phyloP scores from a whole-genome alignment of 371 early-diverging fungal genomes.

The Actinomortierella ambigua region DNA sequence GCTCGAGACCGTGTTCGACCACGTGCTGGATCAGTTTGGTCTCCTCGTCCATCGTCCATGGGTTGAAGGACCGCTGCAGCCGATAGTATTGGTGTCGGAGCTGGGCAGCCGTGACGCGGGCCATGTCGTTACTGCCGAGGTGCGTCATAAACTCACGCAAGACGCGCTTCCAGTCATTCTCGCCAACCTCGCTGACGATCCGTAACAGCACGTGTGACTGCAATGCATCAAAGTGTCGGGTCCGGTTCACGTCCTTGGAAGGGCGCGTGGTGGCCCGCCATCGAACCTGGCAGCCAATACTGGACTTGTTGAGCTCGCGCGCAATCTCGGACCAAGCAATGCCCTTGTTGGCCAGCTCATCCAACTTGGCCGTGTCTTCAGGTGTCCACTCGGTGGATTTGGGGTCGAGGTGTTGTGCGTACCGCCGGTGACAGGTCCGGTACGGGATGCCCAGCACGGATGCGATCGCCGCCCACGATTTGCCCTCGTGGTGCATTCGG shows the following conservation, averaged over 20 bases:
- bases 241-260: conserved; percentile 14
- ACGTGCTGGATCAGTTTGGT: conserved; percentile 40
- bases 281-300: conserved; percentile 16
- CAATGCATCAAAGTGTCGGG: conserved; percentile 26
- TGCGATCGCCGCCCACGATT: conserved; percentile 29
- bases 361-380: conserved; percentile 5
- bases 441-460: conserved; percentile 19
- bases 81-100: conserved; percentile 28
- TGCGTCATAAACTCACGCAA: conserved; percentile 34
- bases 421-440: conserved; percentile 38
- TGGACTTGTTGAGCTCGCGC: background rate
- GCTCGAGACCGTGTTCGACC: conserved; percentile 19
- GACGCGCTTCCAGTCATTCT: conserved; percentile 29
- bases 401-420: conserved; percentile 11
- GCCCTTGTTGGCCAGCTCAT: conserved; percentile 18
- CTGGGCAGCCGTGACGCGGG: conserved; percentile 35
- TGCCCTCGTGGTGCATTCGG: conserved; percentile 8
- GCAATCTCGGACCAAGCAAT: conserved; percentile 32
- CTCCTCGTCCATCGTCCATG: conserved; percentile 31
- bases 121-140: conserved; percentile 33
- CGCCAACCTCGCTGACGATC: conserved; percentile 25
- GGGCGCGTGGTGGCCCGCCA: conserved; percentile 10
- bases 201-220: conserved; percentile 27
- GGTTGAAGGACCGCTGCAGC: conserved; percentile 9
- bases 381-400: conserved; percentile 14